These are phyloP conservation scores for Penicillium lividum DNA, from an alignment of 495 filamentous ascomycete genomes.

Conservation along the genomic window DNA sequence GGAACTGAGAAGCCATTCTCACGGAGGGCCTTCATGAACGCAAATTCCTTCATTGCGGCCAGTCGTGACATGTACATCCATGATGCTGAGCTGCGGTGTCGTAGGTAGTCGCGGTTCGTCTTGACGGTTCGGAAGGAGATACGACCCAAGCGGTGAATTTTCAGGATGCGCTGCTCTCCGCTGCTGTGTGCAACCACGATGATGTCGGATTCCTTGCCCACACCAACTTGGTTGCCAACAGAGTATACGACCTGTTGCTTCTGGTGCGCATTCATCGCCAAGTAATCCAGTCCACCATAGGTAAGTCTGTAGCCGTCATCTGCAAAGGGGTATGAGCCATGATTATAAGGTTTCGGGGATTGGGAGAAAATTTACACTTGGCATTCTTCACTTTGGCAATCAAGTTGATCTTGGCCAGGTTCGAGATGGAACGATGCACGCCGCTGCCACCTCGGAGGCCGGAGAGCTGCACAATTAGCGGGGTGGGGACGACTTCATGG, in stretches of 20 bases:
- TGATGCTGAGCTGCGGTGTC: constrained; percentile 70
- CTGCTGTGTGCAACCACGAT: constrained; percentile 77
- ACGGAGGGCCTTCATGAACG: constrained; percentile 84
- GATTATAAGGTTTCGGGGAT: neutral
- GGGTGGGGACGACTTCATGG: constrained; percentile 93
- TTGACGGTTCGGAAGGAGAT: constrained; percentile 98
- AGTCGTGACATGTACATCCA: constrained; percentile 99
- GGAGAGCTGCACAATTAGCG: constrained; percentile 80
- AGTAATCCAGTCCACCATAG: constrained; percentile 95
- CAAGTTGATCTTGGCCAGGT: constrained; percentile 86
- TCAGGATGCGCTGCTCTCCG: constrained; percentile 69
- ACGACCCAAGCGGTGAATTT: constrained; percentile 91
- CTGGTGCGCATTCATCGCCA: constrained; percentile 86
- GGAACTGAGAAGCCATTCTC: constrained; percentile 88
- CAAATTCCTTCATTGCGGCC: constrained; percentile 87
- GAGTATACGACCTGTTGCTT: constrained; percentile 78
- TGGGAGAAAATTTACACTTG: constrained; percentile 59
- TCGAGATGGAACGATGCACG: constrained; percentile 85
- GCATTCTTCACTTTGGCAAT: constrained; percentile 94
- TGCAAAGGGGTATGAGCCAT: constrained; percentile 25
- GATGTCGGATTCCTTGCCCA: constrained; percentile 97
- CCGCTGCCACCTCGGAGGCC: constrained; percentile 79
- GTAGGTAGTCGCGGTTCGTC: constrained; percentile 92
- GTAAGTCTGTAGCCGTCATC: constrained; percentile 97
- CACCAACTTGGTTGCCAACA: constrained; percentile 91